A percentile compares a stretch with the other conserved stretches of the same genome.
These are phyloP conservation scores for Cytospora chrysosperma DNA, from an alignment of 2,329 filamentous ascomycete species.

Conservation along the genomic window DNA sequence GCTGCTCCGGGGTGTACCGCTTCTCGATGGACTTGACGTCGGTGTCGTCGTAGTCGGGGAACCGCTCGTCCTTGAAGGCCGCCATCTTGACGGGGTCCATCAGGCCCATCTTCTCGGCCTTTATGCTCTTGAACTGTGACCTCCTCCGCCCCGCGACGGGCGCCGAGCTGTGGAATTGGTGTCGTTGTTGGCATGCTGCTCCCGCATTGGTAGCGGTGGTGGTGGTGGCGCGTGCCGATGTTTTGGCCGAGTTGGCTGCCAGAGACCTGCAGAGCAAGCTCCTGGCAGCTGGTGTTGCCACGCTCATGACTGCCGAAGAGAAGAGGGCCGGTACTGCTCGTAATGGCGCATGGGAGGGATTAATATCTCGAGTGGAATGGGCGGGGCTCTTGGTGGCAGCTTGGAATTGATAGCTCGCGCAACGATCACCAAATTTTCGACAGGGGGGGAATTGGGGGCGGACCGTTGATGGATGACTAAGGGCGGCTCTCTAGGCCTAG, in stretches of 20 bases:
- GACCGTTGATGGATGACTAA: conserved; percentile 17
- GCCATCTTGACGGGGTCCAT: conserved; percentile 42
- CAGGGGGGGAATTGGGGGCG: too few species aligned
- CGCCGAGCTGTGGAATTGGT: conserved; percentile 53
- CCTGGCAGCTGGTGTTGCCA: conserved; percentile 51
- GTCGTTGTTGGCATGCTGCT: conserved; percentile 35
- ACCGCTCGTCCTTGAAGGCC: conserved; percentile 47
- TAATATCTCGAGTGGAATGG: not conserved
- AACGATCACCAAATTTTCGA: conserved; percentile 22
- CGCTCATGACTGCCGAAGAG: conserved; percentile 48
- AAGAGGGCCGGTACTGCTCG: conserved; percentile 20
- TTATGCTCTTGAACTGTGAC: conserved; percentile 53
- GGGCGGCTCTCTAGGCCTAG: not conserved
- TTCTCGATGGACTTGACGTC: conserved; percentile 62
- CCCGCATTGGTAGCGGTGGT: conserved; percentile 26
- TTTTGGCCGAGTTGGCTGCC: conserved; percentile 34
- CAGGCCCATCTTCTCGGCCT: conserved; percentile 52
- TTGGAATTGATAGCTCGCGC: conserved; percentile 16
- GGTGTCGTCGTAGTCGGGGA: conserved; percentile 64
- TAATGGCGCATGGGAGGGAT: conserved; percentile 7
- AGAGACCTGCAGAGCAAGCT: conserved; percentile 53
- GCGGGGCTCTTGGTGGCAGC: conserved; percentile 10
- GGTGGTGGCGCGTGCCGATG: conserved; percentile 26
- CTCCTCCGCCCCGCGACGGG: conserved; percentile 43
- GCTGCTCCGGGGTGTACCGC: conserved; percentile 77